Percentiles rank a stretch among this genome's conserved stretches.
Conservation (phyloP, 208 protist genomes). For the Leishmania mexicana region DNA sequence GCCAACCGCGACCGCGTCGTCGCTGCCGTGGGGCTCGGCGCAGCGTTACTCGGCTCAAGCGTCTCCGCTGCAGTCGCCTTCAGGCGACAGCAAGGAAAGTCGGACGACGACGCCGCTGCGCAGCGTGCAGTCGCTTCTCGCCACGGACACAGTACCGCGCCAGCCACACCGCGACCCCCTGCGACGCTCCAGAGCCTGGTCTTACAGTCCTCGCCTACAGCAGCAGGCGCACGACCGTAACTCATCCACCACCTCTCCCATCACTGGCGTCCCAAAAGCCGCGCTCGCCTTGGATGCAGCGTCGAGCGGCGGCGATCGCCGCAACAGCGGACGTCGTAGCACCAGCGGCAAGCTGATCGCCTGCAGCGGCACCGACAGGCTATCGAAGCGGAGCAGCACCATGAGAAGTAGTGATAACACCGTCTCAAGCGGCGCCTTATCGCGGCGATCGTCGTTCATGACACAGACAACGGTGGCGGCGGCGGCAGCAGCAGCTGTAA, state of each 20-base stretch:
- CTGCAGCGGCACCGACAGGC: not conserved
- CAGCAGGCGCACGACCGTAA: not conserved
- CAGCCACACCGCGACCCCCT: not conserved
- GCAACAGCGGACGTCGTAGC: not conserved
- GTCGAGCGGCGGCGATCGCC: not conserved
- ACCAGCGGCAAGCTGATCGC: not conserved
- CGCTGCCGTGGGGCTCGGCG: not conserved
- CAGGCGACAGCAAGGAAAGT: conserved; percentile 22
- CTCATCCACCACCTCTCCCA: not conserved
- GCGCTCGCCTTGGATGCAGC: not conserved
- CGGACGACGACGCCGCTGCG: not conserved
- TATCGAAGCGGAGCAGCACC: not conserved
- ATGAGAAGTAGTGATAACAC: too few species aligned
- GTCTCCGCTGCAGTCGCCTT: not conserved
- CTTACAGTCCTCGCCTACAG: not conserved
- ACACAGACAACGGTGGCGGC: not conserved
- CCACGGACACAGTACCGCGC: not conserved
- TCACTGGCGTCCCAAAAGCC: not conserved
- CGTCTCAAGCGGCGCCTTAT: not conserved
- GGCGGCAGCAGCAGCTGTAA: not conserved
- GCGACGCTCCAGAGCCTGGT: too few species aligned
- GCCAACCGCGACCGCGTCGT: not conserved
- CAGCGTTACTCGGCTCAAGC: not conserved
- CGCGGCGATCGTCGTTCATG: not conserved
- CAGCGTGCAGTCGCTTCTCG: not conserved